phyloP scores from a whole-genome alignment of 108 stramenopile genomes.

The Pseudonitzschia pungens region DNA sequence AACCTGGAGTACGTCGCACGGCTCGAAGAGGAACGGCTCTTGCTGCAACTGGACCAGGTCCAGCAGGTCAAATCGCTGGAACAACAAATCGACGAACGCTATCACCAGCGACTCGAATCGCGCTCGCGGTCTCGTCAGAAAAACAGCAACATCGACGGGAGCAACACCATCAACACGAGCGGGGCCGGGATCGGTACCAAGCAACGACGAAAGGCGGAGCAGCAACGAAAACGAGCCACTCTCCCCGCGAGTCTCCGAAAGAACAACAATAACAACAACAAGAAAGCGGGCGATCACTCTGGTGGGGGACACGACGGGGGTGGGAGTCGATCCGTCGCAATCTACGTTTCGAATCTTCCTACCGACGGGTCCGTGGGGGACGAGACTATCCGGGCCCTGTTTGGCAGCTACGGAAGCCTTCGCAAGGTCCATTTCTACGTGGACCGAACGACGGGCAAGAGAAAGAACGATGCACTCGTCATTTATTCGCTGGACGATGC shows the following conservation, averaged over 20 bases:
- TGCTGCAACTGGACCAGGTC: slow-evolving; percentile 47
- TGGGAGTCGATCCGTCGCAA: slow-evolving; percentile 32
- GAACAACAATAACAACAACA: slow-evolving; percentile 20
- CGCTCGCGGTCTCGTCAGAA: slow-evolving; percentile 18
- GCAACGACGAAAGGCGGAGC: slow-evolving; percentile 46
- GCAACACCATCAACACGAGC: slow-evolving; percentile 17
- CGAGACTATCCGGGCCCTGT: slow-evolving; percentile 49
- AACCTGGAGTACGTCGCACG: slow-evolving; percentile 73
- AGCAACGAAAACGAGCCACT: slow-evolving; percentile 27
- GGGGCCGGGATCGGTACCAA: slow-evolving; percentile 66
- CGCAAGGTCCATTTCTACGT: slow-evolving; percentile 70
- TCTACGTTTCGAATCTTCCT: slow-evolving; percentile 76
- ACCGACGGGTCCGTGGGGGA: slow-evolving; percentile 56
- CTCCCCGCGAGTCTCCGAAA: not conserved
- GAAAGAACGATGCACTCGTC: slow-evolving; percentile 79
- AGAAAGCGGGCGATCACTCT: not conserved
- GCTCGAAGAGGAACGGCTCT: slow-evolving; percentile 51
- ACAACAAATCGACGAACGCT: slow-evolving; percentile 34
- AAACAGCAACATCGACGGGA: slow-evolving; percentile 9
- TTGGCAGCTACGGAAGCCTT: slow-evolving; percentile 59
- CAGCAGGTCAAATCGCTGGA: slow-evolving; percentile 44
- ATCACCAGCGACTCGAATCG: slow-evolving; percentile 25
- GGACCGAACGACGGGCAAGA: slow-evolving; percentile 48
- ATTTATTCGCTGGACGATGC: slow-evolving; percentile 47
- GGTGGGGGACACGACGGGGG: not conserved